Conservation (phyloP, 257 asterid genomes). For the Cordia subcordata region DNA sequence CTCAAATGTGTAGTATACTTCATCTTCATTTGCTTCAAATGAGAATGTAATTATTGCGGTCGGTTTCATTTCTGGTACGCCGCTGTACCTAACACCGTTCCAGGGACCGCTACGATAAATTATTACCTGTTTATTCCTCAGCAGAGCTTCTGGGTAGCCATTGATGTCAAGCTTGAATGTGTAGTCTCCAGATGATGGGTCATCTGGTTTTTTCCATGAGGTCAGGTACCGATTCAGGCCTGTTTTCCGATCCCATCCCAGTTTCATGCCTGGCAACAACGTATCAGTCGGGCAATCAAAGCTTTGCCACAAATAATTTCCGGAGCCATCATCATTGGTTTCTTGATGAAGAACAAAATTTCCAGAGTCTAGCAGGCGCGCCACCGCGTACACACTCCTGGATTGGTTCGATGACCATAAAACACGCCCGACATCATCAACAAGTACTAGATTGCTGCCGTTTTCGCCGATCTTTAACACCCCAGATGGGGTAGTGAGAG, state of each 20-base stretch:
- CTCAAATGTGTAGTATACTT: slow-evolving; percentile 17
- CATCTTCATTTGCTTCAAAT: slow-evolving; percentile 26
- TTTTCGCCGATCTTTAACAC: slow-evolving; percentile 36
- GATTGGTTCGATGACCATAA: slow-evolving; percentile 57
- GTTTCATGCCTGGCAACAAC: slow-evolving; percentile 64
- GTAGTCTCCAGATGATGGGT: slow-evolving; percentile 57
- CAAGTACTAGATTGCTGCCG: slow-evolving; percentile 41
- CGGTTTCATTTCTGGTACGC: slow-evolving; percentile 35
- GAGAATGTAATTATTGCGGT: slow-evolving; percentile 22
- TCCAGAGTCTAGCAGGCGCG: slow-evolving; percentile 54
- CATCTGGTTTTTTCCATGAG: slow-evolving; percentile 60
- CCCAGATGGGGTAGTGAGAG: slow-evolving; percentile 51
- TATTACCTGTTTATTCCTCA: background rate
- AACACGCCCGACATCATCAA: slow-evolving; percentile 30
- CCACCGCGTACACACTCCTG: slow-evolving; percentile 22
- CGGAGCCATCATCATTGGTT: slow-evolving; percentile 21
- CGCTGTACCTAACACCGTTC: slow-evolving; percentile 32
- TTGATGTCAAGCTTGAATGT: slow-evolving; percentile 21
- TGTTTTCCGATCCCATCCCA: slow-evolving; percentile 60
- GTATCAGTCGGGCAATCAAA: slow-evolving; percentile 68
- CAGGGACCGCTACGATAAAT: slow-evolving; percentile 30
- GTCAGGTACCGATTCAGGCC: slow-evolving; percentile 48
- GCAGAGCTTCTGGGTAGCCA: background rate
- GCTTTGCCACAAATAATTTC: slow-evolving; percentile 58
- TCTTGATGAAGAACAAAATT: slow-evolving; percentile 43